These are phyloP conservation scores for Penicillium polonicum DNA, from an alignment of 2,329 filamentous ascomycete species.

Conservation along the genomic window DNA sequence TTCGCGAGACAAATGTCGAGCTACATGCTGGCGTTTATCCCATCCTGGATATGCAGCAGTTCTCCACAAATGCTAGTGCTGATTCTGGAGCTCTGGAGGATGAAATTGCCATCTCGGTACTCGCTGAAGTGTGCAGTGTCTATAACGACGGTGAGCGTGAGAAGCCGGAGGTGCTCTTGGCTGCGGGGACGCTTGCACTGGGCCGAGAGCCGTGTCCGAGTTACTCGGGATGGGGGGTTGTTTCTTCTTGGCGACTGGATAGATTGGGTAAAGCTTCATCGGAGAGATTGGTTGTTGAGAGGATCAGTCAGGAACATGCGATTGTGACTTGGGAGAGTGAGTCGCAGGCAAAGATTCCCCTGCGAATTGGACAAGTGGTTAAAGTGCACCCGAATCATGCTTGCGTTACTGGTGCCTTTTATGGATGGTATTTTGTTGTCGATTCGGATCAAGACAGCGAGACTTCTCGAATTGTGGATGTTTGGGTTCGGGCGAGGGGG, in stretches of 20 bases:
- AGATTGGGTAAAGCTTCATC: conserved; percentile 37
- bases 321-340: conserved; percentile 61
- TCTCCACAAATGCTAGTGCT: conserved; percentile 66
- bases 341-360: conserved; percentile 37
- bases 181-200: conserved; percentile 67
- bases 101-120: conserved; percentile 64
- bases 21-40: conserved; percentile 77
- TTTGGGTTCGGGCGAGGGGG: conserved; percentile 59
- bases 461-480: conserved; percentile 66
- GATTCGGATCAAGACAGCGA: conserved; percentile 58
- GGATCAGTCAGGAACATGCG: conserved; percentile 76
- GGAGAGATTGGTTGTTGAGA: conserved; percentile 65
- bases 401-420: conserved; percentile 70
- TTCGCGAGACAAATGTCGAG: conserved; percentile 52
- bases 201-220: conserved; percentile 70
- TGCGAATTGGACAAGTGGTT: conserved; percentile 65
- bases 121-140: conserved; percentile 69
- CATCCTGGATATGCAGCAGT: conserved; percentile 73
- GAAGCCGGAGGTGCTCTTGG: conserved; percentile 65
- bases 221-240: conserved; percentile 70
- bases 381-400: conserved; percentile 78
- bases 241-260: conserved; percentile 57
- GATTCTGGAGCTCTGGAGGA: conserved; percentile 34
- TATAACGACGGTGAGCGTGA: conserved; percentile 60
- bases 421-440: conserved; percentile 71